phyloP scores from a whole-genome alignment of 257 asterid genomes.

The Lithospermum erythrorhizon region DNA sequence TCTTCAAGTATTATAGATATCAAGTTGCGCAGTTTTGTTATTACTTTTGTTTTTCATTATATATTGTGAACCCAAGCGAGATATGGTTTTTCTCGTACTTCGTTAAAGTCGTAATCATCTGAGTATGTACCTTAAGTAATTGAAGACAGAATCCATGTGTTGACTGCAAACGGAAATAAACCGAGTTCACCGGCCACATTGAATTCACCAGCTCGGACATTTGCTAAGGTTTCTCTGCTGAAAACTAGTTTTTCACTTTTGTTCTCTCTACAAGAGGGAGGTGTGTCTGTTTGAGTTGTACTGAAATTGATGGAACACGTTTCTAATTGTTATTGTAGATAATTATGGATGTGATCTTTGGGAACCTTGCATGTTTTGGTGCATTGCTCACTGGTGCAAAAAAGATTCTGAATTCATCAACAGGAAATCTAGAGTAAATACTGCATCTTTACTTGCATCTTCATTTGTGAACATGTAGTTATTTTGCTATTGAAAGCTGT shows the following conservation, averaged over 20 bases:
- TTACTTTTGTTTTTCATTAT: no score
- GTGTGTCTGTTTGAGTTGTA: not conserved
- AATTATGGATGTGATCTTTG: conserved; percentile 38
- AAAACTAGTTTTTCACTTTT: conserved; percentile 2
- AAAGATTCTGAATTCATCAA: conserved; percentile 32
- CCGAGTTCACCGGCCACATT: conserved; percentile 20
- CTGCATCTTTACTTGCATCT: conserved; percentile 5
- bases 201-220: conserved; percentile 26
- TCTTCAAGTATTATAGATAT: no score
- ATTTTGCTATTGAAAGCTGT: not conserved
- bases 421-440: conserved; percentile 34
- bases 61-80: not conserved
- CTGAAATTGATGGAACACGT: conserved; percentile 12
- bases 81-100: not conserved
- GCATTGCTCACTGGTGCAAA: conserved; percentile 32
- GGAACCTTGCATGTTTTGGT: conserved; percentile 38
- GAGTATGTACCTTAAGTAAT: conserved; percentile 33
- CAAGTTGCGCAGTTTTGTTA: no score
- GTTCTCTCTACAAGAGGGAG: not conserved
- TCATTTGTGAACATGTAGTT: not conserved
- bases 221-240: conserved; percentile 38
- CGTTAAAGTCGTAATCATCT: not conserved
- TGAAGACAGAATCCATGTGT: conserved; percentile 46
- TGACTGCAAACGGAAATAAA: conserved; percentile 30
- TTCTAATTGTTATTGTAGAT: conserved; percentile 26